Conservation (phyloP, 2,329 filamentous ascomycete species). For the Neocatenulostroma microsporum region DNA sequence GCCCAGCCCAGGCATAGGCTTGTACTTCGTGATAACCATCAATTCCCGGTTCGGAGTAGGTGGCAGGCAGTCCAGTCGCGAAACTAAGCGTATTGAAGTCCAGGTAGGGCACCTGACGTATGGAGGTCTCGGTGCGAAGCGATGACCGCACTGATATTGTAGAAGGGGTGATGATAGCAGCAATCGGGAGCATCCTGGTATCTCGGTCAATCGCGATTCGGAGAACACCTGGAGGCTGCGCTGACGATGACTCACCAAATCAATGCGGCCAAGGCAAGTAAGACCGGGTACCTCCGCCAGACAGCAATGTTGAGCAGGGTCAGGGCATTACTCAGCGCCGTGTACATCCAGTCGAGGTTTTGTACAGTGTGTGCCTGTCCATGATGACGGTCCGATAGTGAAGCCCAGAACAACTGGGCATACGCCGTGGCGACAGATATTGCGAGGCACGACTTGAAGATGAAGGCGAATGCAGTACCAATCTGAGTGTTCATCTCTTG, state of each 20-base stretch:
- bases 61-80: neutral
- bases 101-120: neutral
- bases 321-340: too few species aligned
- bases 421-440: constrained; percentile 12
- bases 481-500: constrained; percentile 13
- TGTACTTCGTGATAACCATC: too few species aligned
- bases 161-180: constrained; percentile 11
- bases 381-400: too few species aligned
- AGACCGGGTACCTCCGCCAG: neutral
- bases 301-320: neutral
- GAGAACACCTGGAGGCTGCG: too few species aligned
- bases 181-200: constrained; percentile 11
- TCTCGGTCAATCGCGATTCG: too few species aligned
- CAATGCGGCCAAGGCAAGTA: neutral
- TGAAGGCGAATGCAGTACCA: constrained; percentile 18
- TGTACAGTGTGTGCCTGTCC: too few species aligned
- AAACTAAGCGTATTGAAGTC: constrained; percentile 5
- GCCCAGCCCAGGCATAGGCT: too few species aligned
- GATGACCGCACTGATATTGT: constrained; percentile 6
- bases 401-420: constrained; percentile 13
- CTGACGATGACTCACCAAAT: neutral
- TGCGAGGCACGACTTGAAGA: constrained; percentile 11
- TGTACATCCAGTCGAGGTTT: too few species aligned
- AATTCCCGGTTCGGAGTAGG: too few species aligned
- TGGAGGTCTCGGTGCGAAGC: neutral